A percentile compares a stretch with the other conserved stretches of the same genome.
phyloP scores from a whole-genome alignment of 1,284 basidiomycete species.

The Apiotrichum montevideense region DNA sequence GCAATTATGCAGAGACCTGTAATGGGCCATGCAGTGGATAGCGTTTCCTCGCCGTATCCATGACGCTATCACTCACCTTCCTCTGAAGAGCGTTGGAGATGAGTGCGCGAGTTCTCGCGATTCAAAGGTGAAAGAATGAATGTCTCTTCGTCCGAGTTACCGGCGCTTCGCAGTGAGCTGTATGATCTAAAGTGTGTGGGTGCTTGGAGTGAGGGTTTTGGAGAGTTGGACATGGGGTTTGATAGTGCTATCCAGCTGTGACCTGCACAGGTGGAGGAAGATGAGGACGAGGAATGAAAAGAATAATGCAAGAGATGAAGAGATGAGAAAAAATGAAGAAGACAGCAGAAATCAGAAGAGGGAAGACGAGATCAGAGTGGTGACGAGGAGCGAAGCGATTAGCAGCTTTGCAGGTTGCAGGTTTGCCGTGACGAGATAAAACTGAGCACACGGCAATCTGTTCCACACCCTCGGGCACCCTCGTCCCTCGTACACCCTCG shows the following conservation, averaged over 20 bases:
- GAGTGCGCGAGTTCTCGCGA: slow-evolving; percentile 19
- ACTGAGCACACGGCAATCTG: no score
- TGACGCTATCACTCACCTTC: slow-evolving; percentile 3
- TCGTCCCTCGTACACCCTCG: no score
- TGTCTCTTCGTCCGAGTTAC: slow-evolving; percentile 8
- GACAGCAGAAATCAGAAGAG: no score
- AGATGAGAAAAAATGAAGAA: not conserved
- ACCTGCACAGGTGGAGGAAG: not conserved
- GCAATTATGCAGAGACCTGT: no score
- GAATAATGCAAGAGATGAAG: not conserved
- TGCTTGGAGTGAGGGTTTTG: not conserved
- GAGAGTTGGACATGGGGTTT: not conserved
- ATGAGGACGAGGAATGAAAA: not conserved
- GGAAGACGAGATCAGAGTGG: no score
- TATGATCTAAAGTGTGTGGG: not conserved
- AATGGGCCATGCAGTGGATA: no score
- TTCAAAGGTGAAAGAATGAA: slow-evolving; percentile 15
- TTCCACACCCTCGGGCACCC: no score
- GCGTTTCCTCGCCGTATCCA: no score
- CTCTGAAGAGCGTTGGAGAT: slow-evolving; percentile 8
- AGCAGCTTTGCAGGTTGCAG: no score
- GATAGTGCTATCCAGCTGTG: not conserved
- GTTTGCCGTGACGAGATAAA: no score
- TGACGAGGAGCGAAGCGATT: no score
- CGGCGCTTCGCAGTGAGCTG: not conserved